Evolutionary conservation across 2,329 filamentous ascomycete species (phyloP), one percentile per base, ranked within the genome.

Genomic region (Rhynchosporium secalis): DNA sequence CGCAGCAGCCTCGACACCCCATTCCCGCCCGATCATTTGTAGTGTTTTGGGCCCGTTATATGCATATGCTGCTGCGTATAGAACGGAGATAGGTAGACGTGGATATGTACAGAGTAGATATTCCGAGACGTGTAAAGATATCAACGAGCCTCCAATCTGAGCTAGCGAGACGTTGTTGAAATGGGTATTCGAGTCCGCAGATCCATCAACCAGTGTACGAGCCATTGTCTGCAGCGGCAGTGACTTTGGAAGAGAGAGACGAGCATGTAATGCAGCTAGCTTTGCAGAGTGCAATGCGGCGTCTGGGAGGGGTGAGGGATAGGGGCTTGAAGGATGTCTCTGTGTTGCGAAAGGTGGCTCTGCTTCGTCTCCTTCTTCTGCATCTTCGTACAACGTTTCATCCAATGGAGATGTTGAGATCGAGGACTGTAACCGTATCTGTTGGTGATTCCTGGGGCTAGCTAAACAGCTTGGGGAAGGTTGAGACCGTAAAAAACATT

Each of bases 101-200:
- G 95, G 95, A 77, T 93, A 98, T 72, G 87, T 90, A 79, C 89
- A 92, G 69, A 97, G 79, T 67, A 99, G 84, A 78, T 89, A 88
- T 81, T 99, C 95, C 72, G 90, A 85, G 65, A 91, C 89, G 76
- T 97, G 93, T 79, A 95, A 96, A 75, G 89, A 87, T 70, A 98
- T 85, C 68, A 99, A 83, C 69, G 93, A 87, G 71, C 86, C 83
- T 66, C 95, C 95, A 31, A 98, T 82, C 68, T 89, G 86, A 58
- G 92, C 85, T 62, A 99, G 84, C 68, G 91, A 88, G 70, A 84
- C 80, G 77, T 99, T 99, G 81, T 98, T 99, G 82, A 95, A 96
- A 70, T 83, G 83, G 56, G 86, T 80, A 76, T 92, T 86, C 12
- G 83, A 75, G 75, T 98, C 94, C 64, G 94, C 94, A 26, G 93